Base-by-base conservation (phyloP, 805 yeast genomes). In the Sugiyamaella chiloensis region DNA sequence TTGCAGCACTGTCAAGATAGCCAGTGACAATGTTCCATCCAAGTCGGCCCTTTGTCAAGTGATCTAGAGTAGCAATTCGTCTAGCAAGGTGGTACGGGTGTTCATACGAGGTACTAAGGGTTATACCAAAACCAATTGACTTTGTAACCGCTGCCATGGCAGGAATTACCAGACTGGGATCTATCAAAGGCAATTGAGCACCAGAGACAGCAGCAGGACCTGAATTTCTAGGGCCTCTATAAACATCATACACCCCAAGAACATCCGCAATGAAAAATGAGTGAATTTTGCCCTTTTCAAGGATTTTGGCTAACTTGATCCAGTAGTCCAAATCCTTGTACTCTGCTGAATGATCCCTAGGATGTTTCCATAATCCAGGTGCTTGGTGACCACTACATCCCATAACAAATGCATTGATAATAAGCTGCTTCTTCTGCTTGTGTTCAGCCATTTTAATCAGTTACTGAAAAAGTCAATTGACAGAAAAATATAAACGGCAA, bases 11-110 rank as follows among this genome's bases (percentile, higher is more conserved):
- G 37, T 69, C 72, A 43, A 69, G 60, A 47, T 70, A 70, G 1
- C 73, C 66, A 11, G 73, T 63, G 20, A 72, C 74, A 12, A 72
- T 64, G 53, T 72, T 72, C 76, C 75, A 72, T 11, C 74, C 75
- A 42, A 71, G 58, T 52, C 74, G 60, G 2, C 74, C 74, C 8
- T 57, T 58, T 9, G 71, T 64, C 37, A 69, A 59, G 47, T 68
- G 70, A 48, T 71, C 75, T 41, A 71, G 56, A 1, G 75, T 69
- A 9, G 74, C 72, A 48, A 70, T 51, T 46, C 74, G 60, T 54
- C 75, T 61, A 7, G 70, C 67, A 47, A 69, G 65, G 51, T 65
- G 68, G 37, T 62, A 65, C 0, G 74, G 74, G 19, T 66, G 66
- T 44, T 71, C 75, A 47, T 29, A 62, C 24, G 62, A 61, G 14